phyloP scores from a whole-genome alignment of 2,329 filamentous ascomycete genomes.

The Delphinella strobiligena region DNA sequence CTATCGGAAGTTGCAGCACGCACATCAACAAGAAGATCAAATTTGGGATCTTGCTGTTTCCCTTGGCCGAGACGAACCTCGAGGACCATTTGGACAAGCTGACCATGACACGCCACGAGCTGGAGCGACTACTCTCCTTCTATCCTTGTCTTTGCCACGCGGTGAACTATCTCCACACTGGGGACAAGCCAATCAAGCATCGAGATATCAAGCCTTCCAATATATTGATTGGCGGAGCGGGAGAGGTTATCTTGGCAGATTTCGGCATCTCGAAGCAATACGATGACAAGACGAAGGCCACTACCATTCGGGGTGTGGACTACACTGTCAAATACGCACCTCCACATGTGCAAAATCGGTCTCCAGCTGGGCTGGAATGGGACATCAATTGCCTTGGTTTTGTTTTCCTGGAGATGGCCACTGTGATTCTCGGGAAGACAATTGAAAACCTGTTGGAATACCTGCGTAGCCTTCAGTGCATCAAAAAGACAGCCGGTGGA shows the following conservation, averaged over 20 bases:
- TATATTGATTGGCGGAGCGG: not conserved
- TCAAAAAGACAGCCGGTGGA: no score
- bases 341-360: no score
- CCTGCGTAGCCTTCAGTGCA: no score
- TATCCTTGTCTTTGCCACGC: not conserved
- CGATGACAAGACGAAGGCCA: not conserved
- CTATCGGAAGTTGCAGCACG: not conserved
- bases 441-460: not conserved
- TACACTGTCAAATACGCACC: not conserved
- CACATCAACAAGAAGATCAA: no score
- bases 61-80: no score
- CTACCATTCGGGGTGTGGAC: not conserved
- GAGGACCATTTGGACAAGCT: no score
- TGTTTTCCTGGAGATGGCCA: slow-evolving; percentile 1
- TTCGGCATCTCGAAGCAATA: not conserved
- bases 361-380: not conserved
- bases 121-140: not conserved
- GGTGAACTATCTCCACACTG: not conserved
- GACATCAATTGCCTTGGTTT: not conserved
- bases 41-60: no score
- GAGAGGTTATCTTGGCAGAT: not conserved
- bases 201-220: not conserved
- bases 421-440: not conserved
- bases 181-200: not conserved
- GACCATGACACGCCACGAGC: not conserved